These are phyloP conservation scores for Monoraphidium neglectum DNA, from an alignment of 139 green algal genomes.

Conservation along the genomic window DNA sequence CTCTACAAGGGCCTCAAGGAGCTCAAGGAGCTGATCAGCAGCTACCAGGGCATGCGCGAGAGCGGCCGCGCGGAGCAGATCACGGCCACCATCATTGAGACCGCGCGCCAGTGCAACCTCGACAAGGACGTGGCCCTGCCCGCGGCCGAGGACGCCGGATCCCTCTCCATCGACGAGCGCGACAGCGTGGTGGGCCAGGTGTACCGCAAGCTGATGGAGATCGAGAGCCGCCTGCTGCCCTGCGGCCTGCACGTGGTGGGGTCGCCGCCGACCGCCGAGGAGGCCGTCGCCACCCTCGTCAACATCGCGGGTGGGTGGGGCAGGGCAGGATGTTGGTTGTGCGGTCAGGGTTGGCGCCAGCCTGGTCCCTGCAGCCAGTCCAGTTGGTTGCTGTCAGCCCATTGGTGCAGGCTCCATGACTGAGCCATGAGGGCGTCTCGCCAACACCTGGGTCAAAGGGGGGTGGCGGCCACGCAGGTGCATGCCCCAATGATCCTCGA, in stretches of 20 bases:
- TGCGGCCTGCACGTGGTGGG: constrained; percentile 96
- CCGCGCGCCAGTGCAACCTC: too few species aligned
- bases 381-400: too few species aligned
- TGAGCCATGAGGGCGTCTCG: too few species aligned
- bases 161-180: constrained; percentile 8
- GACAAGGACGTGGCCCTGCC: not conserved
- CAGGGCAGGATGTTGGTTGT: not conserved
- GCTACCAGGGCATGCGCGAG: constrained; percentile 76
- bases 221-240: constrained; percentile 96
- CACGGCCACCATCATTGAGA: constrained; percentile 60
- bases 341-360: not conserved
- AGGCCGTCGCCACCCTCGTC: constrained; percentile 28
- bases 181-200: constrained; percentile 43
- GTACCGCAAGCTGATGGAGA: constrained; percentile 84
- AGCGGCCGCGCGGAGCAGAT: constrained; percentile 41
- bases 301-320: too few species aligned
- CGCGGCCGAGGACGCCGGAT: too few species aligned
- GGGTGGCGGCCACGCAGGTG: too few species aligned
- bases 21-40: constrained; percentile 78
- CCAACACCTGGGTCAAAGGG: too few species aligned
- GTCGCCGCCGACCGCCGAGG: constrained; percentile 28
- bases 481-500: too few species aligned
- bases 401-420: too few species aligned
- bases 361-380: too few species aligned
- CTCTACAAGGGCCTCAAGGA: constrained; percentile 96